phyloP scores from a whole-genome alignment of 352 stramenopile species.

The Globisporangium splendens region DNA sequence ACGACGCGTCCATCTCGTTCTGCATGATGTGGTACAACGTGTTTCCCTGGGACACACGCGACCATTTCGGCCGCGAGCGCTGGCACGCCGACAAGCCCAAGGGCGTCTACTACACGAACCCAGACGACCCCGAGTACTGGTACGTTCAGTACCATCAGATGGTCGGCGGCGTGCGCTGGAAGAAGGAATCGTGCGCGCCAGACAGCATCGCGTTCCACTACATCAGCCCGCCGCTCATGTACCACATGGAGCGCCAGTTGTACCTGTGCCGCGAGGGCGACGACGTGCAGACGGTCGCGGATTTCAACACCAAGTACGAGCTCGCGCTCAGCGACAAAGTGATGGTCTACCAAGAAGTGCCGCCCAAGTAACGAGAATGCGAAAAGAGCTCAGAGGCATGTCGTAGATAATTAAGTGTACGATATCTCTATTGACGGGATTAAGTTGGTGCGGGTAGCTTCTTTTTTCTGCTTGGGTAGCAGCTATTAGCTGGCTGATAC shows the following conservation, averaged over 20 bases:
- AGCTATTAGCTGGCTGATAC: neutral
- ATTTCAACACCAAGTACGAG: conserved; percentile 54
- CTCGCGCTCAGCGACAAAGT: conserved; percentile 43
- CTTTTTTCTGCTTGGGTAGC: neutral
- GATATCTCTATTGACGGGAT: conserved; percentile 3
- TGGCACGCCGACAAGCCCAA: conserved; percentile 75
- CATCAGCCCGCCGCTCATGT: conserved; percentile 65
- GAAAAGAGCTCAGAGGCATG: neutral
- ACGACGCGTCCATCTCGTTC: conserved; percentile 80
- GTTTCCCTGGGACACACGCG: conserved; percentile 70
- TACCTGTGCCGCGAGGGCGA: conserved; percentile 63
- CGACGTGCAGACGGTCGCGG: conserved; percentile 34
- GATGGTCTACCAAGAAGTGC: conserved; percentile 41
- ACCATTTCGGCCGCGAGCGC: conserved; percentile 61
- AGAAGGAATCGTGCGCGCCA: conserved; percentile 44
- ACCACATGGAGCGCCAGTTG: conserved; percentile 67
- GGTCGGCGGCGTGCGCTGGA: conserved; percentile 58
- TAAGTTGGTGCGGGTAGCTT: too few relatives aligned
- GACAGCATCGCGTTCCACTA: conserved; percentile 82
- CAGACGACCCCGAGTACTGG: conserved; percentile 56
- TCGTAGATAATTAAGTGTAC: conserved; percentile 1
- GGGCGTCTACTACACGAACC: conserved; percentile 60
- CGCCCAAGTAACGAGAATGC: conserved; percentile 2
- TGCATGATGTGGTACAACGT: conserved; percentile 84
- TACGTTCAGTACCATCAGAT: conserved; percentile 69